phyloP scores from a whole-genome alignment of 345 rosid species.

The Linum lewisii region DNA sequence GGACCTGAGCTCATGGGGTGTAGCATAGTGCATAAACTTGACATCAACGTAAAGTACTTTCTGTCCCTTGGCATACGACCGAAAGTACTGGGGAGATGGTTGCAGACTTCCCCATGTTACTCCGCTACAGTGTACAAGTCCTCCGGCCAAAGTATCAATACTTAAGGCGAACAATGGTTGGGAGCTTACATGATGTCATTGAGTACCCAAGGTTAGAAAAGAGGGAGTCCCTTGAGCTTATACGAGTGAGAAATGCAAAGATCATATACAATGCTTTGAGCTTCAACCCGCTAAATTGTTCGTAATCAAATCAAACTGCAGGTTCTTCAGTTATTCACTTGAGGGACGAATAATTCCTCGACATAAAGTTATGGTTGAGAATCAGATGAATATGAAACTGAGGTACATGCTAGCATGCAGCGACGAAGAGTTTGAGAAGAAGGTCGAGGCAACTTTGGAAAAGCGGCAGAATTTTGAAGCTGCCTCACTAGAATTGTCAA shows the following conservation, averaged over 20 bases:
- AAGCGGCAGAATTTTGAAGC: conserved; percentile 54
- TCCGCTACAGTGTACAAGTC: conserved; percentile 56
- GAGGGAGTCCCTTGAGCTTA: no score
- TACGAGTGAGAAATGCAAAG: no score
- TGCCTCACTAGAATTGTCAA: conserved; percentile 10
- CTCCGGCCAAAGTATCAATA: conserved; percentile 75
- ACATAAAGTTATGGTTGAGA: conserved; percentile 60
- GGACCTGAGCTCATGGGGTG: conserved; percentile 89
- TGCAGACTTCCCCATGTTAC: conserved; percentile 84
- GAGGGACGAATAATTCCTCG: conserved; percentile 80
- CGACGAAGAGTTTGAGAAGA: conserved; percentile 49
- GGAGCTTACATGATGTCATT: conserved; percentile 70
- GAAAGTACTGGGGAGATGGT: conserved; percentile 63
- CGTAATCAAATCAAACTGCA: conserved; percentile 15
- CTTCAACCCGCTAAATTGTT: no score
- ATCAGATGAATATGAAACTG: conserved; percentile 63
- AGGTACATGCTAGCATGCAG: conserved; percentile 66
- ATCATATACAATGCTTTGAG: no score
- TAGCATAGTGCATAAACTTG: conserved; percentile 65
- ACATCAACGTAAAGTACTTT: conserved; percentile 60
- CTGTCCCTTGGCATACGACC: conserved; percentile 62
- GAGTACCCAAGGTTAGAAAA: conserved; percentile 70
- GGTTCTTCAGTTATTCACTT: conserved; percentile 87
- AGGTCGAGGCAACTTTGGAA: conserved; percentile 54
- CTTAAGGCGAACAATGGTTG: conserved; percentile 75